A percentile compares a stretch with the other conserved stretches of the same genome.
Evolutionary conservation across 1,139 yeast genomes (phyloP).

Genomic region (Hyphopichia burtonii): DNA sequence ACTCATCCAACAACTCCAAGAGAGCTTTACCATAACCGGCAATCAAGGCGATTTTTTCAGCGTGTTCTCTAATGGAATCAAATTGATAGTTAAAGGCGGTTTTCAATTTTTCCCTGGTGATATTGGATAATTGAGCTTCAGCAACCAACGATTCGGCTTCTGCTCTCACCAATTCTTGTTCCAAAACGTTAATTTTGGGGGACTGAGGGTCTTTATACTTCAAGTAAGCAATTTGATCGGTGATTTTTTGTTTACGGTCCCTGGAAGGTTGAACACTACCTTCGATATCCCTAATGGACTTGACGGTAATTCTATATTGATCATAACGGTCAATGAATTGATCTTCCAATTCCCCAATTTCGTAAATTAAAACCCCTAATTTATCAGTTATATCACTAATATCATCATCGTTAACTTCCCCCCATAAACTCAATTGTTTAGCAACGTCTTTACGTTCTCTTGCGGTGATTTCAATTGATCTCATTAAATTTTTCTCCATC

Average conservation of each 20-base stretch:
- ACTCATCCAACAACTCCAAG: slow-evolving; percentile 76
- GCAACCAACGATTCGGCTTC: slow-evolving; percentile 91
- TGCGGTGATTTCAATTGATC: slow-evolving; percentile 76
- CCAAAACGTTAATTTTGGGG: slow-evolving; percentile 76
- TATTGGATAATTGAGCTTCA: slow-evolving; percentile 84
- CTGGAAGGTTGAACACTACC: slow-evolving; percentile 85
- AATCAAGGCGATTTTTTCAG: slow-evolving; percentile 81
- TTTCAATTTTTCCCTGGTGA: slow-evolving; percentile 83
- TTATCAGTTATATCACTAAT: slow-evolving; percentile 84
- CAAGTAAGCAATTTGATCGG: slow-evolving; percentile 79
- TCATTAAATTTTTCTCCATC: slow-evolving; percentile 79
- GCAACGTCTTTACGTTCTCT: slow-evolving; percentile 82
- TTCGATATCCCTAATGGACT: slow-evolving; percentile 80
- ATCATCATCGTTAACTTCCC: slow-evolving; percentile 81
- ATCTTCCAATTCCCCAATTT: slow-evolving; percentile 84
- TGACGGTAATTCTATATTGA: slow-evolving; percentile 79
- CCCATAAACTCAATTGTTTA: slow-evolving; percentile 81
- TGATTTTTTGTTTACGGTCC: slow-evolving; percentile 82
- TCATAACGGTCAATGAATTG: slow-evolving; percentile 85
- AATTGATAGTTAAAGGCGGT: slow-evolving; percentile 83
- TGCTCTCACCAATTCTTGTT: slow-evolving; percentile 86
- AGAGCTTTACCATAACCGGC: slow-evolving; percentile 90
- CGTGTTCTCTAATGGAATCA: slow-evolving; percentile 77
- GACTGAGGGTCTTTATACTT: slow-evolving; percentile 85
- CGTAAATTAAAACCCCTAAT: slow-evolving; percentile 78